phyloP scores from a whole-genome alignment of 1,139 yeast species.

The Debaryomyces udenii region DNA sequence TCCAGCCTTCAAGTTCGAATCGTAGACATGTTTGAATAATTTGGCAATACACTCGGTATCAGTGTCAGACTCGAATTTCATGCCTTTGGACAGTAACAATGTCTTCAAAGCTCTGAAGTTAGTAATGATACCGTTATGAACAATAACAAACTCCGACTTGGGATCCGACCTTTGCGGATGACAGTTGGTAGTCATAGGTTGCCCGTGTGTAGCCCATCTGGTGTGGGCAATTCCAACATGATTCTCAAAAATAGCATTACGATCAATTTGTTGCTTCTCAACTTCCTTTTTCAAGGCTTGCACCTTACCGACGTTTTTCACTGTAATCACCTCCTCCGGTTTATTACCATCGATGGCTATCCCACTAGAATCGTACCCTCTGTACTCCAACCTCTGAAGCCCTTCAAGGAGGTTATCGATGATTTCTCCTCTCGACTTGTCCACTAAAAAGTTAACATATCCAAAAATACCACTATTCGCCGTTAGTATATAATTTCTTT shows the following conservation, averaged over 20 bases:
- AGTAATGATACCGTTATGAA: slow-evolving; percentile 98
- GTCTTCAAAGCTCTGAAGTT: slow-evolving; percentile 90
- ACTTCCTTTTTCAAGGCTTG: slow-evolving; percentile 74
- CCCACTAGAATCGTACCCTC: slow-evolving; percentile 98
- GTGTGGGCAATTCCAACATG: slow-evolving; percentile 99
- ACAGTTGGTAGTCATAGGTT: slow-evolving; percentile 81
- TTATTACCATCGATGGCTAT: slow-evolving; percentile 87
- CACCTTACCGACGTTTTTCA: slow-evolving; percentile 92
- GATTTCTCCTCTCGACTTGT: slow-evolving; percentile 89
- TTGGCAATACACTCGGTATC: slow-evolving; percentile 98
- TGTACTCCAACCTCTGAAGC: slow-evolving; percentile 88
- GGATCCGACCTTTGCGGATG: slow-evolving; percentile 95
- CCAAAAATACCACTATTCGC: slow-evolving; percentile 91
- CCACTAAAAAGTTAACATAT: slow-evolving; percentile 93
- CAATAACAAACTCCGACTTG: slow-evolving; percentile 82
- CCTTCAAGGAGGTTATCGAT: slow-evolving; percentile 89
- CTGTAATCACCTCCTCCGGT: slow-evolving; percentile 48
- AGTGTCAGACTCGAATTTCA: slow-evolving; percentile 85
- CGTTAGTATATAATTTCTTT: slow-evolving; percentile 21
- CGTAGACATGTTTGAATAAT: slow-evolving; percentile 88
- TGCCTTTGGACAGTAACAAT: slow-evolving; percentile 78
- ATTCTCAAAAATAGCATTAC: slow-evolving; percentile 67
- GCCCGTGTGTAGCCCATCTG: slow-evolving; percentile 99
- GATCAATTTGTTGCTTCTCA: slow-evolving; percentile 55
- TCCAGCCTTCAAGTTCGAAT: slow-evolving; percentile 62